Percentiles rank a stretch among this genome's conserved stretches.
phyloP scores from a whole-genome alignment of 106 monocot species.

The Cymbidium sinense region DNA sequence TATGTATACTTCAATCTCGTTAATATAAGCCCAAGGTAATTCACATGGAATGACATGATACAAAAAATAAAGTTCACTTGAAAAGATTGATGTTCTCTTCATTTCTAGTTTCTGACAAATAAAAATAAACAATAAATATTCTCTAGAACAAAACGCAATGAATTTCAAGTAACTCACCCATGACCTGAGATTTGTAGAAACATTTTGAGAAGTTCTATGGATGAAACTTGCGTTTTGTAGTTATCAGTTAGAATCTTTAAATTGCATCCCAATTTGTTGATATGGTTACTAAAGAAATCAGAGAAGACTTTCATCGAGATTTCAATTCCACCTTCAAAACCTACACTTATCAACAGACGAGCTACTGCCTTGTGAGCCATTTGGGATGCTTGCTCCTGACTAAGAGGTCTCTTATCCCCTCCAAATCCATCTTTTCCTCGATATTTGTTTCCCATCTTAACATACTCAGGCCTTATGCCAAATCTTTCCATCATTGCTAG shows the following conservation, averaged over 20 bases:
- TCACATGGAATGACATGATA: neutral
- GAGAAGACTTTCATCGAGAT: constrained; percentile 60
- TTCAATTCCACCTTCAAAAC: constrained; percentile 71
- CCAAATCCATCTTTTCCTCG: constrained; percentile 64
- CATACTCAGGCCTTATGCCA: constrained; percentile 86
- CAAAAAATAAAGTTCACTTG: neutral
- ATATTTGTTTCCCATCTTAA: constrained; percentile 78
- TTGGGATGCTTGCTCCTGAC: constrained; percentile 63
- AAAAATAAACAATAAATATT: neutral
- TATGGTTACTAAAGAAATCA: constrained; percentile 47
- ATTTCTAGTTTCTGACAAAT: neutral
- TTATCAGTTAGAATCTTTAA: constrained; percentile 79
- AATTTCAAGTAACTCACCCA: constrained; percentile 33
- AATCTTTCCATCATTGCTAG: constrained; percentile 96
- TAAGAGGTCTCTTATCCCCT: constrained; percentile 35
- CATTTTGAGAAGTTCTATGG: constrained; percentile 86
- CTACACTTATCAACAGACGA: constrained; percentile 31
- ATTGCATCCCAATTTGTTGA: constrained; percentile 63
- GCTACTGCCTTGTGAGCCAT: constrained; percentile 52
- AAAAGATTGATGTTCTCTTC: neutral
- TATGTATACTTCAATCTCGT: neutral
- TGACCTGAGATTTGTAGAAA: constrained; percentile 66
- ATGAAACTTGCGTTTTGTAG: constrained; percentile 74
- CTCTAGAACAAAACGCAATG: neutral
- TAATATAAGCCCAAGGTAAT: neutral